These are phyloP conservation scores for Colletotrichum lini DNA, from an alignment of 2,329 filamentous ascomycete species.

Conservation along the genomic window DNA sequence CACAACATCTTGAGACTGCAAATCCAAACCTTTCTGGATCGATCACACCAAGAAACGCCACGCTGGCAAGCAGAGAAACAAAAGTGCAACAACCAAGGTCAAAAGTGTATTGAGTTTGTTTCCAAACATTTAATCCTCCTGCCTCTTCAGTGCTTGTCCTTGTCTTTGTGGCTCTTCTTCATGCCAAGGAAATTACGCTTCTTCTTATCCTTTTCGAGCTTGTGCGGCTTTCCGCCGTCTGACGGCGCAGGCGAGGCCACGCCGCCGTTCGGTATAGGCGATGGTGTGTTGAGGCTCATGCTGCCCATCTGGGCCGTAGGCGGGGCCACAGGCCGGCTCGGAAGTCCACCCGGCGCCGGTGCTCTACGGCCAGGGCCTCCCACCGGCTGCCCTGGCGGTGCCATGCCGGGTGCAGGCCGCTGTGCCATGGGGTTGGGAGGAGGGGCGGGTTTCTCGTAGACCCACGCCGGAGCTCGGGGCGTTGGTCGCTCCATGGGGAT, in stretches of 20 bases:
- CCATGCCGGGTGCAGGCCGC: conserved; percentile 48
- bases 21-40: background rate
- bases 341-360: conserved; percentile 50
- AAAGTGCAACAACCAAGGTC: background rate
- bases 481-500: conserved; percentile 86
- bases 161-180: conserved; percentile 64
- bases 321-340: conserved; percentile 55
- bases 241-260: conserved; percentile 45
- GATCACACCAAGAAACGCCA: conserved; percentile 30
- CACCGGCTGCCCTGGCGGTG: conserved; percentile 43
- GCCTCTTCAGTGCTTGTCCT: conserved; percentile 12
- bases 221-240: conserved; percentile 61
- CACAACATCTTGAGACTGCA: background rate
- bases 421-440: conserved; percentile 58
- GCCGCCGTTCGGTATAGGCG: conserved; percentile 33
- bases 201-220: conserved; percentile 75
- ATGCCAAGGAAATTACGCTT: conserved; percentile 70
- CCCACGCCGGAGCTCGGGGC: conserved; percentile 85
- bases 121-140: background rate
- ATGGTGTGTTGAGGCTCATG: conserved; percentile 64
- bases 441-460: conserved; percentile 81
- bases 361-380: conserved; percentile 47
- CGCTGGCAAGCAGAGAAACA: conserved; percentile 18
- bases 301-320: conserved; percentile 70
- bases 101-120: background rate